Evolutionary conservation across 768 basidiomycete species (phyloP), one percentile per base, ranked within the genome.

Genomic region (Epithele typhae): DNA sequence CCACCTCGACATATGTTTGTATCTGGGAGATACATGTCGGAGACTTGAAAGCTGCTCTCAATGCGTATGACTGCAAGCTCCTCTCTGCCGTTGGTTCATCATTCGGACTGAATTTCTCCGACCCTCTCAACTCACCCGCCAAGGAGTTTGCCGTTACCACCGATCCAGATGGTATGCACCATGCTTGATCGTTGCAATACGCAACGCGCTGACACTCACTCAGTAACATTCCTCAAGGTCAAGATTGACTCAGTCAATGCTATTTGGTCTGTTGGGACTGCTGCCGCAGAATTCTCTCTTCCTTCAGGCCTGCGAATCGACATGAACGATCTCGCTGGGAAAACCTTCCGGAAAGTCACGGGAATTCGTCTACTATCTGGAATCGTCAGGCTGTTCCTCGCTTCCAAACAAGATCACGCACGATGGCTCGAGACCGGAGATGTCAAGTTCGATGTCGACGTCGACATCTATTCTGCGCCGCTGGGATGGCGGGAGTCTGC

Each of bases 21-120:
- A 77, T 96, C 12, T 98, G 95, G 95, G 92, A 95, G 58, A 77
- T 94, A 37, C 68, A 68, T n/a, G 27, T 92, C 15, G 91, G 91
- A 5, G 60, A 72, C 25, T 59, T 89, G 38, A 82, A 79, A 56
- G 74, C 73, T 0, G 58, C 74, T 21, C 50, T 84, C 17, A 76
- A 83, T 2, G 78, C 82, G 7, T 60, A 65, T 14, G 77, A 90
- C 53, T 68, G 68, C 5, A 67, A 70, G 50, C 54, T 76, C 14
- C 55, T 93, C 11, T 61, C 66, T 8, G 72, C 80, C 5, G 81
- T 79, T 18, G 64, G 70, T 4, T 68, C 71, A 32, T 72, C 81
- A 0, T 85, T 96, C 51, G 71, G 73, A 6, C 59, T 81, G 51
- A 90, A 87, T 54, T 94, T 82, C 59, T 63, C 71, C 1, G 95